These are phyloP conservation scores for Stentor roeselii DNA, from an alignment of 73 alveolate genomes.

Conservation along the genomic window DNA sequence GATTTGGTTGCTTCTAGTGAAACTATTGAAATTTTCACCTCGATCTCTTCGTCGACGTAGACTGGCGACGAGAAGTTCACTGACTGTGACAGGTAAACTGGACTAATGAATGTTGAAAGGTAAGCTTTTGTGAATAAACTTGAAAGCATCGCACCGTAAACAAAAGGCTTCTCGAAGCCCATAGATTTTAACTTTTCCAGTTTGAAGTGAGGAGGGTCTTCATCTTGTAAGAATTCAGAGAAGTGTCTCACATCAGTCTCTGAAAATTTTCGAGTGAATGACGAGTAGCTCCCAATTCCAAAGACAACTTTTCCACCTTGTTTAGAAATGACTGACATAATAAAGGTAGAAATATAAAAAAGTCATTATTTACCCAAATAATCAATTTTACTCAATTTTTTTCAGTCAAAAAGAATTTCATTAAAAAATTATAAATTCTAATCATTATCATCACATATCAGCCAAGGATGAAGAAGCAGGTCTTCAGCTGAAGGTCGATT, in stretches of 20 bases:
- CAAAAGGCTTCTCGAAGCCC: conserved; percentile 7
- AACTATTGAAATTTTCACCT: neutral
- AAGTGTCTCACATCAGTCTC: neutral
- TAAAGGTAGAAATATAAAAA: too few species aligned
- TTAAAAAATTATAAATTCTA: too few species aligned
- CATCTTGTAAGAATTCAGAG: neutral
- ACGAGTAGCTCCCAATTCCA: neutral
- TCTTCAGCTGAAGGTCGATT: too few species aligned
- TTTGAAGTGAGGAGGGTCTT: neutral
- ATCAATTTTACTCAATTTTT: too few species aligned
- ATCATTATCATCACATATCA: too few species aligned
- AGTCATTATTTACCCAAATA: too few species aligned
- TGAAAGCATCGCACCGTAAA: conserved; percentile 16
- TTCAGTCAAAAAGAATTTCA: too few species aligned
- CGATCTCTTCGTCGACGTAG: conserved; percentile 13
- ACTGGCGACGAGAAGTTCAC: neutral
- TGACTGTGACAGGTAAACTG: conserved; percentile 20
- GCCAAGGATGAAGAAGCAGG: too few species aligned
- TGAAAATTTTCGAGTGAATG: neutral
- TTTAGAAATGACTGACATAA: conserved; percentile 1
- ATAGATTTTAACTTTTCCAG: neutral
- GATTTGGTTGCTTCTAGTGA: neutral
- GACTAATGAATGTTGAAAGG: neutral
- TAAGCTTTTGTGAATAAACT: neutral
- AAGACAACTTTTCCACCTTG: conserved; percentile 9